Conservation (phyloP, 2,329 filamentous ascomycete species). For the Claviceps arundinis region DNA sequence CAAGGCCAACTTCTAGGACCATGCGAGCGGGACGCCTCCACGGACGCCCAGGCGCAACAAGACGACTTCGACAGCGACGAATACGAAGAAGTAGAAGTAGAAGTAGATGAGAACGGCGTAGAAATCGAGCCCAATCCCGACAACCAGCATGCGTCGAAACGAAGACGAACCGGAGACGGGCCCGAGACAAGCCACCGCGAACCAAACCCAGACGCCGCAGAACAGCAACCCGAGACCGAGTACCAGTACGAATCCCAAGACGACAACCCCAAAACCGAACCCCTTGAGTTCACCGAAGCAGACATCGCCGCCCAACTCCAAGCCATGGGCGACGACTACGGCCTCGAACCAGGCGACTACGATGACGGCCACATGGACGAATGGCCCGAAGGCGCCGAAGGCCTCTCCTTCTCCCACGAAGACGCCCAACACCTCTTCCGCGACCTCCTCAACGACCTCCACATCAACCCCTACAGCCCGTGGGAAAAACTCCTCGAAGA, state of each 20-base stretch:
- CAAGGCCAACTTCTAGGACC: not conserved
- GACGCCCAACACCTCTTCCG: constrained; percentile 71
- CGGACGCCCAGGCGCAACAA: constrained; percentile 17
- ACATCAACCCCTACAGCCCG: constrained; percentile 73
- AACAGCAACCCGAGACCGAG: constrained; percentile 12
- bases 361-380: constrained; percentile 48
- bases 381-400: constrained; percentile 61
- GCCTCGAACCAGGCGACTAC: constrained; percentile 63
- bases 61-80: constrained; percentile 46
- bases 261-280: constrained; percentile 22
- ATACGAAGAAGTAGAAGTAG: constrained; percentile 57
- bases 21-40: constrained; percentile 5
- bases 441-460: constrained; percentile 70
- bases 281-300: constrained; percentile 79
- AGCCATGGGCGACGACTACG: constrained; percentile 78
- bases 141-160: constrained; percentile 45
- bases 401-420: constrained; percentile 55
- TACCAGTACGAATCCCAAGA: not conserved
- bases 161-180: constrained; percentile 35
- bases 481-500: constrained; percentile 88
- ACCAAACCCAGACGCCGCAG: constrained; percentile 21
- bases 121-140: constrained; percentile 30
- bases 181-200: constrained; percentile 39
- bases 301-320: constrained; percentile 89
- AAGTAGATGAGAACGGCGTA: constrained; percentile 45